Percentiles rank a stretch among this genome's conserved stretches.
Evolutionary conservation across 352 stramenopile species (phyloP).

Genomic region (Detonula confervacea): DNA sequence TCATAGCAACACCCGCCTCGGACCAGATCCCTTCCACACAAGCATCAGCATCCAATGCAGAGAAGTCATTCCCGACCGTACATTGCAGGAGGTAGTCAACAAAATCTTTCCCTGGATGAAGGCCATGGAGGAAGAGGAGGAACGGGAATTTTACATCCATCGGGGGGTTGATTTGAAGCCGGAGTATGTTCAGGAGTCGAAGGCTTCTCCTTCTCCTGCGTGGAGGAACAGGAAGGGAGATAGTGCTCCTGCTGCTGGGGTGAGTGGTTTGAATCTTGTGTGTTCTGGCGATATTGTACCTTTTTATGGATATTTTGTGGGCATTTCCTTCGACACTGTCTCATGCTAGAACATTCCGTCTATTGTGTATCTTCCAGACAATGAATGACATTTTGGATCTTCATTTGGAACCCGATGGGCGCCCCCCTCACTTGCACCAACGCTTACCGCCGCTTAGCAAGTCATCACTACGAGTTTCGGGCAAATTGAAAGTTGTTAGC

Average conservation of each 20-base stretch:
- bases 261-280: not conserved
- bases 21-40: slow-evolving; percentile 50
- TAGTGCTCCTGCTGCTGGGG: not conserved
- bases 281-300: too few species aligned
- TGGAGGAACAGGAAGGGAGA: not conserved
- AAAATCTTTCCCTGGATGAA: slow-evolving; percentile 67
- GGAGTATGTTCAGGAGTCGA: slow-evolving; percentile 34
- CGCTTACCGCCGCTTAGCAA: slow-evolving; percentile 44
- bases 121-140: slow-evolving; percentile 50
- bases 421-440: slow-evolving; percentile 13
- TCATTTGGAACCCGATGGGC: slow-evolving; percentile 27
- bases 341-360: too few species aligned
- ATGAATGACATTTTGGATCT: slow-evolving; percentile 38
- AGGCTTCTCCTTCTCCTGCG: not conserved
- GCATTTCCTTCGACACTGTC: too few species aligned
- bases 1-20: slow-evolving; percentile 39
- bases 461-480: slow-evolving; percentile 51
- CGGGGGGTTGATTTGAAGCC: slow-evolving; percentile 57
- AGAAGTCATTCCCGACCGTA: slow-evolving; percentile 58
- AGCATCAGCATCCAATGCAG: slow-evolving; percentile 13
- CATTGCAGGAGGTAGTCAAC: slow-evolving; percentile 66
- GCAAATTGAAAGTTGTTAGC: slow-evolving; percentile 60
- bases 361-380: not conserved
- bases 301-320: too few species aligned
- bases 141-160: slow-evolving; percentile 58